Conservation (phyloP, 75 land plant species). For the Pseudotsuga menziesii region DNA sequence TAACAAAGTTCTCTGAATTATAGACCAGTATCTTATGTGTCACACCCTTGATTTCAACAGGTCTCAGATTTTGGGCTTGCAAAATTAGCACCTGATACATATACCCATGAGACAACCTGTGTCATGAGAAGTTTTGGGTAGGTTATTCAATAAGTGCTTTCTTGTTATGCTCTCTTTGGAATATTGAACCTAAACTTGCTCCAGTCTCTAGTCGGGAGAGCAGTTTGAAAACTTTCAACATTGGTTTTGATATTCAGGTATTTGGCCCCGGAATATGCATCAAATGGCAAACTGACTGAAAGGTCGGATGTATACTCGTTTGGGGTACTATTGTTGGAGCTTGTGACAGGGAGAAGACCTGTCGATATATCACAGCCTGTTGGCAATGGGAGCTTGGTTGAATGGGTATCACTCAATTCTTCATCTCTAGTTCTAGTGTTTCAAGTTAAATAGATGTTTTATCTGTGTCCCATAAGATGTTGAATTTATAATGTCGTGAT, state of each 20-base stretch:
- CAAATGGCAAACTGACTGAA: conserved; percentile 37
- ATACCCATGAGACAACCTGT: conserved; percentile 53
- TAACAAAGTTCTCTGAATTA: neutral
- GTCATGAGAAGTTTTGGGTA: conserved; percentile 64
- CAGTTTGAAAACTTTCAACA: neutral
- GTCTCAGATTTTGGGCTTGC: conserved; percentile 69
- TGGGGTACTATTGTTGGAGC: conserved; percentile 44
- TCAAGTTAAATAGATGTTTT: neutral
- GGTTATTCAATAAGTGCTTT: conserved; percentile 4
- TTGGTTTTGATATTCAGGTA: conserved; percentile 16
- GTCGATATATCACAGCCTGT: conserved; percentile 30
- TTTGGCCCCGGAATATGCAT: conserved; percentile 52
- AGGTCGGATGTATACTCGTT: conserved; percentile 44
- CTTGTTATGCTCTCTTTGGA: neutral
- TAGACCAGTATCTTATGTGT: neutral
- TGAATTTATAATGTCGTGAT: too few species aligned
- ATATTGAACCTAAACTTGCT: neutral
- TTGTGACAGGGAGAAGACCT: conserved; percentile 41
- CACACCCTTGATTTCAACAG: conserved; percentile 12
- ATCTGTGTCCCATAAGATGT: too few species aligned
- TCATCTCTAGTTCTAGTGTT: conserved; percentile 4
- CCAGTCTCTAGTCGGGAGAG: neutral
- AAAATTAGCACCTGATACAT: conserved; percentile 41
- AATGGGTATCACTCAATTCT: conserved; percentile 32
- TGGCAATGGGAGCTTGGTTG: conserved; percentile 46